A percentile compares a stretch with the other conserved stretches of the same genome.
Evolutionary conservation across 176 grass and related monocot genomes (phyloP).

Genomic region (Aegilops speltoides): DNA sequence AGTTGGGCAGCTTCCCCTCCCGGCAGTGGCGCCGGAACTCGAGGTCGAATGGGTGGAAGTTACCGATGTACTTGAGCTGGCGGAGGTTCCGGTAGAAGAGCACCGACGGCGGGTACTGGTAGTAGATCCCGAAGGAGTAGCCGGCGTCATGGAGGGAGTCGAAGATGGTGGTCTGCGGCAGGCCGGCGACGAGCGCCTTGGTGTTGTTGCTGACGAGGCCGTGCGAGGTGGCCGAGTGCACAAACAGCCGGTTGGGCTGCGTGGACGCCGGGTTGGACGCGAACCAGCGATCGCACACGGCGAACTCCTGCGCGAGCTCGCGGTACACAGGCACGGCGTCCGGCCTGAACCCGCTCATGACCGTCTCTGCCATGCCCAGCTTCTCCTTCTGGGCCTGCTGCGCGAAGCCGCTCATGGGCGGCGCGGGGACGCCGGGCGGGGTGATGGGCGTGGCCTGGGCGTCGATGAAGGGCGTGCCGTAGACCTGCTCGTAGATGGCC

Average conservation of each 20-base stretch:
- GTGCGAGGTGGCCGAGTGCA: conserved; percentile 81
- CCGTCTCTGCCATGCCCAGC: conserved; percentile 55
- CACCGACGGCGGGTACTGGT: conserved; percentile 65
- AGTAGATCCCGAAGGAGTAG: conserved; percentile 73
- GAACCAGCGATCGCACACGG: conserved; percentile 78
- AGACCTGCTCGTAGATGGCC: conserved; percentile 90
- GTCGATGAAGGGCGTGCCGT: conserved; percentile 58
- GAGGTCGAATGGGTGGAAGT: conserved; percentile 68
- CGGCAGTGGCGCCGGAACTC: conserved; percentile 62
- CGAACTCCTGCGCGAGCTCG: conserved; percentile 55
- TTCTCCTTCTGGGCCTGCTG: conserved; percentile 79
- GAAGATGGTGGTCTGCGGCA: conserved; percentile 82
- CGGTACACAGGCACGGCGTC: conserved; percentile 81
- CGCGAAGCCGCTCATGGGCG: conserved; percentile 79
- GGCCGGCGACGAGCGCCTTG: conserved; percentile 34
- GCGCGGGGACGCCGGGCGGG: conserved; percentile 19
- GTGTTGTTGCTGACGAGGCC: conserved; percentile 69
- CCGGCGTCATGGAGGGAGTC: conserved; percentile 69
- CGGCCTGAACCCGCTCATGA: conserved; percentile 76
- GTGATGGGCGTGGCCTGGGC: conserved; percentile 53
- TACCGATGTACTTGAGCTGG: conserved; percentile 50
- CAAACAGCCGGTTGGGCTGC: conserved; percentile 77
- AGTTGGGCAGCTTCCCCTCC: conserved; percentile 80
- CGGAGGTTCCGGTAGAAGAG: conserved; percentile 76
- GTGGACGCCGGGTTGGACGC: conserved; percentile 81